phyloP scores from a whole-genome alignment of 257 asterid genomes.

The Capsicum pubescens region DNA sequence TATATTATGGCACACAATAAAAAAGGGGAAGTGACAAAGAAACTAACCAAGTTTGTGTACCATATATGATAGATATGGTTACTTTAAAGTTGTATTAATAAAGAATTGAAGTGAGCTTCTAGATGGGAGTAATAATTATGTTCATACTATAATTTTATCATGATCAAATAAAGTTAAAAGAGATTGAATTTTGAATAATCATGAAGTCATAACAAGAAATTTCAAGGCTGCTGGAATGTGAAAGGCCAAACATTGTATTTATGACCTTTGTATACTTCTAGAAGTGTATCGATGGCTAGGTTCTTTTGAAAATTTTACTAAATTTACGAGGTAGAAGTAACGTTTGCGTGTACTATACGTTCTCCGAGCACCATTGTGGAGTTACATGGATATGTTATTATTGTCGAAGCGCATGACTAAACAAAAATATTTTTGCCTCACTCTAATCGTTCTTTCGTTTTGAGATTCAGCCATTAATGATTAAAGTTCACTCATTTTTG shows the following conservation, averaged over 20 bases:
- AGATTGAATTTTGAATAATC: neutral
- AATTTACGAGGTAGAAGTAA: neutral
- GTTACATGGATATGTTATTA: too few species aligned
- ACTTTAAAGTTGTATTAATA: neutral
- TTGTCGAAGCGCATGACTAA: neutral
- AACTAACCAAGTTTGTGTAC: neutral
- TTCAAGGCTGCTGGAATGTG: neutral
- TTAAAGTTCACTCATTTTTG: neutral
- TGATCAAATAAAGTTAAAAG: neutral
- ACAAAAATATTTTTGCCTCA: neutral
- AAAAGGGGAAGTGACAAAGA: neutral
- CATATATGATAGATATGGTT: neutral
- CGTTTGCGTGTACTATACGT: neutral
- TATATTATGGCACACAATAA: neutral
- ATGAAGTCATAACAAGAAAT: neutral
- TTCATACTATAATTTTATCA: neutral
- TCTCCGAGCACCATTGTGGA: neutral
- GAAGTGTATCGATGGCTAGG: neutral
- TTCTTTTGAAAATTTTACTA: accelerated
- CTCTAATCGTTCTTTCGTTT: neutral
- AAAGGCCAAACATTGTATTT: neutral
- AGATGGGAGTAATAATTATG: neutral
- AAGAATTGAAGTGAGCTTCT: slow-evolving; percentile 2
- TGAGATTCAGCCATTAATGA: neutral
- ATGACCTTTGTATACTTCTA: neutral